phyloP scores from a whole-genome alignment of 2,329 filamentous ascomycete genomes.

The Coleophoma eucalyptorum region DNA sequence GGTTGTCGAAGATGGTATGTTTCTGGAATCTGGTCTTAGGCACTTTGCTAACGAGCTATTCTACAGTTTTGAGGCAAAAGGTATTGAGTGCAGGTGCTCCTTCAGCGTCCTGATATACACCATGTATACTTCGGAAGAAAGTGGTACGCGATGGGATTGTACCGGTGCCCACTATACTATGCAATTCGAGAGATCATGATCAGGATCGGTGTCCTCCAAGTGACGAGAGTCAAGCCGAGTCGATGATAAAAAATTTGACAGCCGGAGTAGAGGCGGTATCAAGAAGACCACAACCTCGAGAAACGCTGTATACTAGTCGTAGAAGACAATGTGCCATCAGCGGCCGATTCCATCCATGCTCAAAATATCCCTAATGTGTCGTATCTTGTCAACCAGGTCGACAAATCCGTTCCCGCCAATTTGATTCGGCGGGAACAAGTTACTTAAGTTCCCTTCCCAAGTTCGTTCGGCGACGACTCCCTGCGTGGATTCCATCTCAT shows the following conservation, averaged over 20 bases:
- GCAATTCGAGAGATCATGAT: too few relatives aligned
- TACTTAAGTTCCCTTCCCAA: constrained; percentile 16
- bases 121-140: too few relatives aligned
- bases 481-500: constrained; percentile 19
- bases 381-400: constrained; percentile 10
- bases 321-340: too few relatives aligned
- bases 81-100: constrained; percentile 39
- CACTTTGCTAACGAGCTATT: constrained; percentile 5
- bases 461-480: constrained; percentile 12
- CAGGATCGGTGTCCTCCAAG: too few relatives aligned
- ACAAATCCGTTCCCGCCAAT: constrained; percentile 11
- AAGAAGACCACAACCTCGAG: too few relatives aligned
- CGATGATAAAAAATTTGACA: too few relatives aligned
- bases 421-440: constrained; percentile 15
- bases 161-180: too few relatives aligned
- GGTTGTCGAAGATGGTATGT: constrained; percentile 80
- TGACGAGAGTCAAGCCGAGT: too few relatives aligned
- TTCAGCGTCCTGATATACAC: constrained; percentile 12
- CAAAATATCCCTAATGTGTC: constrained; percentile 1
- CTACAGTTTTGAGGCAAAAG: constrained; percentile 47
- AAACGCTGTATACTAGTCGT: too few relatives aligned
- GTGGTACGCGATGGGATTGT: too few relatives aligned
- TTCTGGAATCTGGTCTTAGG: constrained; percentile 1
- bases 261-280: too few relatives aligned
- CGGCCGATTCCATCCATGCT: background rate